Conservation (phyloP, 2,329 filamentous ascomycete species). For the Teratosphaeriaceae sp. region DNA sequence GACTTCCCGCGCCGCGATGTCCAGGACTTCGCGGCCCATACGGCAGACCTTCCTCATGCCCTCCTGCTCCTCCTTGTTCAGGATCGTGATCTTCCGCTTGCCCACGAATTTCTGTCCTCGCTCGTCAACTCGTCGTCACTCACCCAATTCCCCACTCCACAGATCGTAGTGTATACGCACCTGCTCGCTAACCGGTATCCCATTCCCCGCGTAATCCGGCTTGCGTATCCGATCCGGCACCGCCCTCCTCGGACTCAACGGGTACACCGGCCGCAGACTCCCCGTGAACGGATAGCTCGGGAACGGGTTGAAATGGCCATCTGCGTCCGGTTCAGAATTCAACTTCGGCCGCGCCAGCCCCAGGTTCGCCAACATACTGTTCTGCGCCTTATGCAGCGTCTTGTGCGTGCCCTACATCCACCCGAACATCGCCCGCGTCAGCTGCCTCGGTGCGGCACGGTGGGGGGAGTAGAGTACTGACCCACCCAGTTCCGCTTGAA, state of each 20-base stretch:
- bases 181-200: conserved; percentile 62
- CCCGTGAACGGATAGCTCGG: conserved; percentile 81
- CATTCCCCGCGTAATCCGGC: conserved; percentile 84
- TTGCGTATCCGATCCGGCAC: conserved; percentile 74
- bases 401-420: conserved; percentile 64
- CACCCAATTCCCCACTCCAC: no score
- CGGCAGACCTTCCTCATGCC: conserved; percentile 90
- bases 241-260: conserved; percentile 62
- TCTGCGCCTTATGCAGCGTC: conserved; percentile 71
- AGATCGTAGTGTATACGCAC: conserved; percentile 56
- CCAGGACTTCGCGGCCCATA: conserved; percentile 81
- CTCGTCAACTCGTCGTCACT: not conserved
- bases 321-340: conserved; percentile 82
- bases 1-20: conserved; percentile 76
- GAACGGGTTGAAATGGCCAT: conserved; percentile 86
- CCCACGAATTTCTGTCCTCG: conserved; percentile 41
- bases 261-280: conserved; percentile 64
- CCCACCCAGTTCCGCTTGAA: conserved; percentile 98
- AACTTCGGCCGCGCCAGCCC: conserved; percentile 65
- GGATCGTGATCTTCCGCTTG: conserved; percentile 73
- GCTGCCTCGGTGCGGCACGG: not conserved
- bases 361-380: conserved; percentile 61
- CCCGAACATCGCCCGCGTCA: not conserved
- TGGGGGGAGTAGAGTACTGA: conserved; percentile 14
- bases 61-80: conserved; percentile 73